These are phyloP conservation scores for Saccharomyces eubayanus DNA, from an alignment of 805 yeast species.

Conservation along the genomic window DNA sequence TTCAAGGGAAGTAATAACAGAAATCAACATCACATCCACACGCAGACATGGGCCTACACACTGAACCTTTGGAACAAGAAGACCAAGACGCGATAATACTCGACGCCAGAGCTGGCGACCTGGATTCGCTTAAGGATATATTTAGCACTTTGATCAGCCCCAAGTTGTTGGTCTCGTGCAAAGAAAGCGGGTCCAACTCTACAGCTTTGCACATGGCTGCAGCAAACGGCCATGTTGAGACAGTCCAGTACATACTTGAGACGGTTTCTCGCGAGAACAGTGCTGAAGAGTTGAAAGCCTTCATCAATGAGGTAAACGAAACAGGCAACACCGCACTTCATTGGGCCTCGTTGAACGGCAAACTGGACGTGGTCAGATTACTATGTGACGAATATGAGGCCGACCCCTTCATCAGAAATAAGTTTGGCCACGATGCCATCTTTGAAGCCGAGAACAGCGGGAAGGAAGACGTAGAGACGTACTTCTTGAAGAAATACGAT, in stretches of 20 bases:
- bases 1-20: too few species aligned
- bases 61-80: constrained; percentile 46
- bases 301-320: constrained; percentile 52
- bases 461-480: constrained; percentile 68
- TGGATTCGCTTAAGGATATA: constrained; percentile 62
- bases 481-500: constrained; percentile 63
- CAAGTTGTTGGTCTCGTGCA: constrained; percentile 35
- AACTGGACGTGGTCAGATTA: constrained; percentile 56
- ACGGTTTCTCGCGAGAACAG: constrained; percentile 4
- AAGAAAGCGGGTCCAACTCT: constrained; percentile 55
- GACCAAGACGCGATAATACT: constrained; percentile 75
- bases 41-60: constrained; percentile 21
- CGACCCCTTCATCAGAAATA: constrained; percentile 73
- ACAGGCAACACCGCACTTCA: constrained; percentile 92
- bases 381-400: constrained; percentile 69
- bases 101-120: constrained; percentile 83
- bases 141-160: constrained; percentile 51
- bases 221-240: constrained; percentile 82
- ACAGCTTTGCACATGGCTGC: constrained; percentile 93
- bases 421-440: constrained; percentile 71
- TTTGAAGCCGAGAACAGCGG: constrained; percentile 82
- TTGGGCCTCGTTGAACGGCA: constrained; percentile 93
- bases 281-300: constrained; percentile 36
- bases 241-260: constrained; percentile 49
- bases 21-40: constrained; percentile 1